Evolutionary conservation across 352 stramenopile genomes (phyloP), one percentile per base, ranked within the genome.

Genomic region (Globisporangium iwayamae): DNA sequence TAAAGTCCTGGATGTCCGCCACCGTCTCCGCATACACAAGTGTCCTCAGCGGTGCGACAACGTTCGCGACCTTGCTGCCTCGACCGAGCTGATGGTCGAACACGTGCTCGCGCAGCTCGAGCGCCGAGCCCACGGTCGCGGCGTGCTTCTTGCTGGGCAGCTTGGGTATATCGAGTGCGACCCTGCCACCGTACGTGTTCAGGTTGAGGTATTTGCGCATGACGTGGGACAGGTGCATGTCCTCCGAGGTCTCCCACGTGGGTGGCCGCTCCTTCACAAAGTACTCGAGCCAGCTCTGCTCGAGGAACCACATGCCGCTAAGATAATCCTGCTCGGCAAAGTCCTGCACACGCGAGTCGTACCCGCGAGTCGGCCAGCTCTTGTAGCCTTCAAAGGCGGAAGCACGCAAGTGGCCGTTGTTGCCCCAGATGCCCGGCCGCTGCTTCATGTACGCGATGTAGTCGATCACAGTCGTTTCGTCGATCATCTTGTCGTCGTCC

Each of bases 201-300:
- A 89, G 41, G 13, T 86, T 89, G 2, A 89, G 65, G 34, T 86
- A 89, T 54, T 89, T 89, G 43, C 77, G 72, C 73, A 86, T 75
- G 7, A 86, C 75, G 22, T 89, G 77, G 10, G 75, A 86, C 13
- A 86, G 60, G 34, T 89, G 79, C 77, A 86, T 89, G 48, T 89
- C 75, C 25, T 89, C 77, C 1, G 77, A 71, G 2, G 77, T 86
- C n/a, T 65, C 65, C 75, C 77, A 86, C 11, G 72, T 78, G 22
- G 79, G 77, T 18, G 66, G 62, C 4, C 75, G 75, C 56, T 89
- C 79, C 38, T 85, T 85, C 39, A 76, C 70, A 57, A 88, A 88
- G 56, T 85, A 85, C 59, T 88, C 79, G 30, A 88, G 75, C 79
- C 77, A 88, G 7, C 68, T 75, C 48, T 88, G 76, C 56, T 88